Percentiles rank a stretch among this genome's conserved stretches.
Conservation (phyloP, 371 early-diverging fungal genomes). For the Mucor saturninus region DNA sequence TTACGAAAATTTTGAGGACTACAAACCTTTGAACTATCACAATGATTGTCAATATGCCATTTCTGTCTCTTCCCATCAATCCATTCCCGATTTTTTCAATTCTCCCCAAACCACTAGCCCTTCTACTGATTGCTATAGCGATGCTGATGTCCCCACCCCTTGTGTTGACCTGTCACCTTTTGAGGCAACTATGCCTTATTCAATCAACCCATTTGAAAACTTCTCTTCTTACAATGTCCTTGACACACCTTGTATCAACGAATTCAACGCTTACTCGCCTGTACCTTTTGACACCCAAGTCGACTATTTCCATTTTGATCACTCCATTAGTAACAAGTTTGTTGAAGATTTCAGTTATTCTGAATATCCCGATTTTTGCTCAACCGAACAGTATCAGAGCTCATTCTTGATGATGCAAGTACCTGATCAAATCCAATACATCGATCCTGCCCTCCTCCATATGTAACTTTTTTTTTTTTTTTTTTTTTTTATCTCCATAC, state of each 20-base stretch:
- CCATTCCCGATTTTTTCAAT: background rate
- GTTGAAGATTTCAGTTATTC: slow-evolving; percentile 3
- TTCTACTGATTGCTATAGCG: slow-evolving; percentile 9
- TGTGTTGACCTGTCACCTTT: background rate
- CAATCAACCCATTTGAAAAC: background rate
- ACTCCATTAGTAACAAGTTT: background rate
- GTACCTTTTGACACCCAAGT: background rate
- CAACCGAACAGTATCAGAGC: background rate
- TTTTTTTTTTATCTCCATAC: background rate
- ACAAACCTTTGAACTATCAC: background rate
- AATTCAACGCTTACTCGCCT: slow-evolving; percentile 6
- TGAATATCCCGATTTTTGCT: background rate
- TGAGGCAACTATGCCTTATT: background rate
- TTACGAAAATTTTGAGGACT: background rate
- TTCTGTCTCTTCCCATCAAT: background rate
- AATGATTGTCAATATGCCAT: background rate
- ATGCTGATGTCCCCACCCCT: slow-evolving; percentile 6
- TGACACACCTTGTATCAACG: slow-evolving; percentile 10
- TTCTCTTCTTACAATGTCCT: slow-evolving; percentile 3
- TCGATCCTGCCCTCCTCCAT: slow-evolving; percentile 12
- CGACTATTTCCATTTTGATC: slow-evolving; percentile 6
- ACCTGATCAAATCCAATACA: slow-evolving; percentile 4
- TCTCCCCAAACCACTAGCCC: slow-evolving; percentile 5
- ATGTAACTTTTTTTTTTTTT: background rate
- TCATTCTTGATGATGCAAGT: background rate